phyloP scores from a whole-genome alignment of 164 flowering plant species.

The Hamamelis virginiana region DNA sequence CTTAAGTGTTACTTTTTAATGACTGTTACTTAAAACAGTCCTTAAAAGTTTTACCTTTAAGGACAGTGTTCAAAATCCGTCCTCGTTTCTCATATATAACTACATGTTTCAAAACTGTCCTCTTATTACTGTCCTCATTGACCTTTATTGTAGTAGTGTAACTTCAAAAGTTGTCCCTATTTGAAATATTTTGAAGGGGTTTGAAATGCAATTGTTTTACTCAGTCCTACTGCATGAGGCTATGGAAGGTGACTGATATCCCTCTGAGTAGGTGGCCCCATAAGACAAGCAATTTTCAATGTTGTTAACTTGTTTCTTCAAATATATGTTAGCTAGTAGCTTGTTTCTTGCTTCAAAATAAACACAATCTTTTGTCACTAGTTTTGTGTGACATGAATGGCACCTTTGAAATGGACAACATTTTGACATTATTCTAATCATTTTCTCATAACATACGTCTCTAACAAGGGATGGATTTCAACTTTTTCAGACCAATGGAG shows the following conservation, averaged over 20 bases:
- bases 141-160: too few species aligned
- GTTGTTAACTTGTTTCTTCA: constrained; percentile 1
- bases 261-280: constrained; percentile 1
- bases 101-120: too few species aligned
- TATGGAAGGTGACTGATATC: constrained; percentile 9
- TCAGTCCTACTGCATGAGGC: constrained; percentile 8
- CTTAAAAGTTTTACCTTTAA: too few species aligned
- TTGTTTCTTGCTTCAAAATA: constrained; percentile 12
- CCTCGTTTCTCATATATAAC: too few species aligned
- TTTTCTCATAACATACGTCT: constrained; percentile 11
- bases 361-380: constrained; percentile 10
- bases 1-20: too few species aligned
- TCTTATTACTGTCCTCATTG: too few species aligned
- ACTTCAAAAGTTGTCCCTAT: constrained; percentile 1
- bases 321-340: constrained; percentile 9
- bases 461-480: constrained; percentile 26
- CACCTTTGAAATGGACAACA: constrained; percentile 30
- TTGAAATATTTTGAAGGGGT: not conserved
- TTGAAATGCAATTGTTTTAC: constrained; percentile 11
- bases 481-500: constrained; percentile 34
- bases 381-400: constrained; percentile 36
- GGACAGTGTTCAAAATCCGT: too few species aligned
- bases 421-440: constrained; percentile 7
- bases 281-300: not conserved
- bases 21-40: too few species aligned